Evolutionary conservation across 306 rosid genomes (phyloP), one percentile per base, ranked within the genome.

Genomic region (Geum urbanum): DNA sequence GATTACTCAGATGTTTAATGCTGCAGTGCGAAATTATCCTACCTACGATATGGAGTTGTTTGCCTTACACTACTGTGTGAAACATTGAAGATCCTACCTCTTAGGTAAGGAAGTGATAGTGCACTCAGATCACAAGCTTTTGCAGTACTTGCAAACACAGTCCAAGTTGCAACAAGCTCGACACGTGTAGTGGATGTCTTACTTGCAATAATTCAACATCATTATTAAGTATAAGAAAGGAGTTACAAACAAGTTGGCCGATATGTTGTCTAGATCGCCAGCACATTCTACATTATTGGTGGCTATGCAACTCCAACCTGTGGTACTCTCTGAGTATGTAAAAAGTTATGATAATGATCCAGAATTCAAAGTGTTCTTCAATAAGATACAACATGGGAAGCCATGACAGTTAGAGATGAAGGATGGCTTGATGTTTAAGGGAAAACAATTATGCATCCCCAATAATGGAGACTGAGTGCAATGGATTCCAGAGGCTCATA

Each of bases 131-230:
- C 47, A 67, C 7, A 47, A 67, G 22, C 71, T 46, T 47, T 22
- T 49, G 13, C 15, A 67, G 14, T 49, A 49, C 20, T 47, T 67
- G 14, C 14, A 22, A 1, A 22, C 61, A 49, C 3, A 67, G 5
- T 67, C 61, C 0, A 22, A 45, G 18, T 46, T 44, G 39, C 19
- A 46, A 1, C 20, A 46, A 18, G 70, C 56, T 46, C 40, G 55
- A 19, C 70, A 65, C 5, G 45, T 65, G 55, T 20, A 65, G 20
- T 44, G 56, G 54, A 19, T 65, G 40, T 44, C 56, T 5, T 65
- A 65, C 70, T 16, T 65, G 2, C 53, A 65, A 65, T 11, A 65
- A 65, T 43, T 65, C 40, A 45, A 65, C 18, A 43, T 65, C 5
- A 11, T 65, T 2, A 65, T 44, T 39, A 65, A 46, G 70, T 65